These are phyloP conservation scores for Neurospora sp. DNA, from an alignment of 495 filamentous ascomycete species.

Conservation along the genomic window DNA sequence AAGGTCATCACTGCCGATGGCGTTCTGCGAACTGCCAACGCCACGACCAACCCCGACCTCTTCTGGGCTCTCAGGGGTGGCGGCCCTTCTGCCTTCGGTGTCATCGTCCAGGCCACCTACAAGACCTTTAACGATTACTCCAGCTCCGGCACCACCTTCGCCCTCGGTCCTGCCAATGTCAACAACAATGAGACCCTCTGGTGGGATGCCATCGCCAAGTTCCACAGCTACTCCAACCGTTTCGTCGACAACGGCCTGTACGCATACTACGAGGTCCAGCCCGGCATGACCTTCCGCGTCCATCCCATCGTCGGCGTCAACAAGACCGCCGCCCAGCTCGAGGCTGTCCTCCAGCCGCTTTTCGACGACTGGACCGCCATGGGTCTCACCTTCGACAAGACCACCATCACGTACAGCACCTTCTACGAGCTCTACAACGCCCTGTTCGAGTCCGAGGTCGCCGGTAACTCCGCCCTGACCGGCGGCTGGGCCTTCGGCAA, in stretches of 20 bases:
- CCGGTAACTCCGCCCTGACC: constrained; percentile 33
- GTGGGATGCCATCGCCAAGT: constrained; percentile 34
- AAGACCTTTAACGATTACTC: constrained; percentile 37
- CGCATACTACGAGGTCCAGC: constrained; percentile 36
- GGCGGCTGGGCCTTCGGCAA: constrained; percentile 37
- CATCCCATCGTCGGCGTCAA: constrained; percentile 36
- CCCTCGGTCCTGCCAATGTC: constrained; percentile 25
- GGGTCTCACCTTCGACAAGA: constrained; percentile 25
- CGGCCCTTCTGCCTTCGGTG: constrained; percentile 46
- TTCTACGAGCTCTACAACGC: constrained; percentile 38
- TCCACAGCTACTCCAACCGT: constrained; percentile 34
- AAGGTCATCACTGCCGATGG: constrained; percentile 51
- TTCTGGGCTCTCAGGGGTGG: constrained; percentile 59
- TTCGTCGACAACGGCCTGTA: constrained; percentile 35
- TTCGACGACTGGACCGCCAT: constrained; percentile 31
- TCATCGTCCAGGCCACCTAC: constrained; percentile 43
- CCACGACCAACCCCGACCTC: constrained; percentile 43
- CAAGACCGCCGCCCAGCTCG: constrained; percentile 30
- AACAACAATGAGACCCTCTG: constrained; percentile 28
- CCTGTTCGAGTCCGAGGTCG: constrained; percentile 36
- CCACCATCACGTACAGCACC: constrained; percentile 25
- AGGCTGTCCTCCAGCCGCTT: constrained; percentile 33
- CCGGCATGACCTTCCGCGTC: constrained; percentile 22
- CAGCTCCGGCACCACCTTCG: constrained; percentile 29
- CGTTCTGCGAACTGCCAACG: constrained; percentile 38